Percentiles rank a stretch among this genome's conserved stretches.
Conservation (phyloP, 1,284 basidiomycete genomes). For the Heterobasidion parviporum region DNA sequence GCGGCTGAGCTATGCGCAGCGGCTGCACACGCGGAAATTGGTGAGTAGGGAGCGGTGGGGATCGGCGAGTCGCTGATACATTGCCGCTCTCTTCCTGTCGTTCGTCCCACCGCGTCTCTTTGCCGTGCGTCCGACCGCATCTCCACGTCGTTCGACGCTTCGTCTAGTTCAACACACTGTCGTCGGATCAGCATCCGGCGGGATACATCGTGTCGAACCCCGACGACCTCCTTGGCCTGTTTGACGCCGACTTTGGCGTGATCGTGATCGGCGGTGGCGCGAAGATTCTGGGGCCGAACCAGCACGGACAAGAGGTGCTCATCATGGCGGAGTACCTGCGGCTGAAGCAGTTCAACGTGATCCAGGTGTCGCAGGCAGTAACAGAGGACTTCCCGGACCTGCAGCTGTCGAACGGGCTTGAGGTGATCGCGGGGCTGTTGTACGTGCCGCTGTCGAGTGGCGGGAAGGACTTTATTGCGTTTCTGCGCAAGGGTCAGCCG, state of each 20-base stretch:
- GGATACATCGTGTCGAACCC: constrained; percentile 87
- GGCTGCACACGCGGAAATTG: constrained; percentile 74
- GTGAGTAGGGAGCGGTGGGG: constrained; percentile 19
- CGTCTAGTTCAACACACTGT: constrained; percentile 67
- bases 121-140: too few species aligned
- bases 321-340: constrained; percentile 83
- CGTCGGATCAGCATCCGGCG: constrained; percentile 65
- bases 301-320: constrained; percentile 80
- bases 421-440: constrained; percentile 73
- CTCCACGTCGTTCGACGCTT: too few species aligned
- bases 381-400: constrained; percentile 73
- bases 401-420: constrained; percentile 56
- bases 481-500: constrained; percentile 74
- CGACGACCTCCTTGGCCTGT: constrained; percentile 74
- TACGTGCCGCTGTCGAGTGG: constrained; percentile 69
- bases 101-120: too few species aligned
- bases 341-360: constrained; percentile 58
- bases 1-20: constrained; percentile 72
- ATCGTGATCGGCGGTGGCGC: constrained; percentile 83
- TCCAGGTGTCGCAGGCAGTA: constrained; percentile 69
- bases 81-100: too few species aligned
- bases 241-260: constrained; percentile 82
- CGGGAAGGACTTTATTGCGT: constrained; percentile 76
- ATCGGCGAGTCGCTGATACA: too few species aligned
- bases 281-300: constrained; percentile 76